These are phyloP conservation scores for Leccinum rimulosum DNA, from an alignment of 768 basidiomycete species.

Conservation along the genomic window DNA sequence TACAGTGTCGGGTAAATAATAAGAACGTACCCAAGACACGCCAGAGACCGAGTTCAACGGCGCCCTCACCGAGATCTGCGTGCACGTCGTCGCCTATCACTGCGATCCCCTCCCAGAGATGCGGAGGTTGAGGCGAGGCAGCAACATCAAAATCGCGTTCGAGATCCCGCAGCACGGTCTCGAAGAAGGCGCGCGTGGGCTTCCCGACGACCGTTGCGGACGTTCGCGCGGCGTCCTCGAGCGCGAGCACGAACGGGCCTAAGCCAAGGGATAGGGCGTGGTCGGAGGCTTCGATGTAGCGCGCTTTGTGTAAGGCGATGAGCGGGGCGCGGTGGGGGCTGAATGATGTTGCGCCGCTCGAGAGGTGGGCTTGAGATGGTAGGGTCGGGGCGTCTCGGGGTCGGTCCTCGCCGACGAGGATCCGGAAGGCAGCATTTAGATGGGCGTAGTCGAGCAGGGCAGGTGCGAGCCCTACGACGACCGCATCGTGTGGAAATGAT, in stretches of 20 bases:
- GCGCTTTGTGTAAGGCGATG: conserved; percentile 60
- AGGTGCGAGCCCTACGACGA: conserved; percentile 64
- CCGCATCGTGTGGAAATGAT: conserved; percentile 44
- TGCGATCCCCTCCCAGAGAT: conserved; percentile 29
- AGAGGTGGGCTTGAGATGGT: too few relatives aligned
- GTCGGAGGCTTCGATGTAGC: conserved; percentile 48
- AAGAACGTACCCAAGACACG: conserved; percentile 55
- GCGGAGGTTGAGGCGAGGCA: too few relatives aligned
- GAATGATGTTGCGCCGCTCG: neutral
- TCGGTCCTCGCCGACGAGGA: conserved; percentile 47
- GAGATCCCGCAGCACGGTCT: too few relatives aligned
- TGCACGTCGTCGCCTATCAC: conserved; percentile 68
- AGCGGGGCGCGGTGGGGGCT: conserved; percentile 29
- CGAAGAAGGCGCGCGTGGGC: too few relatives aligned
- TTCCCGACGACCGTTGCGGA: too few relatives aligned
- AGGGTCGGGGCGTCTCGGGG: neutral
- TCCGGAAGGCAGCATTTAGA: conserved; percentile 65
- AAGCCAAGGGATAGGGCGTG: too few relatives aligned
- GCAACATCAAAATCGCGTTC: too few relatives aligned
- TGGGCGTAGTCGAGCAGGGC: conserved; percentile 46
- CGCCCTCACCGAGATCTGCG: conserved; percentile 63
- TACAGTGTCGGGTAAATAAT: neutral
- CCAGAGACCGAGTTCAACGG: conserved; percentile 57
- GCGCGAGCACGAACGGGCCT: too few relatives aligned
- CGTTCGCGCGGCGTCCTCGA: too few relatives aligned